These are phyloP conservation scores for Scheffersomyces titani DNA, from an alignment of 1,139 yeast species.

Conservation along the genomic window DNA sequence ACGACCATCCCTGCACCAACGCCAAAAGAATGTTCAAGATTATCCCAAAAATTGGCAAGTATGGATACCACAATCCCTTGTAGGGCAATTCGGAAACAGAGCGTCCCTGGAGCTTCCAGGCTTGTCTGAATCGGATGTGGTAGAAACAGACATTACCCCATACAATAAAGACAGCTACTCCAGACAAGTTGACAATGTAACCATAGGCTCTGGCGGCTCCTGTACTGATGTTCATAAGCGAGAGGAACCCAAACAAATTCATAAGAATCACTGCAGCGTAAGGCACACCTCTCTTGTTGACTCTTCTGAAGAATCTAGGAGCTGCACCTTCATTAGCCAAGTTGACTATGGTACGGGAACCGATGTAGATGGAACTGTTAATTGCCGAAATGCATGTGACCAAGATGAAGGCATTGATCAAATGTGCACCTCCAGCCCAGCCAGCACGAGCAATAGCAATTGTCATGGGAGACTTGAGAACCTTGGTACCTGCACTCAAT, in stretches of 20 bases:
- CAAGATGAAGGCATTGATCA: slow-evolving; percentile 52
- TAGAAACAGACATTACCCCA: slow-evolving; percentile 48
- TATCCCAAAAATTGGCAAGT: slow-evolving; percentile 52
- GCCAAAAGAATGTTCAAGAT: slow-evolving; percentile 54
- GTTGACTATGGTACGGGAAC: slow-evolving; percentile 52
- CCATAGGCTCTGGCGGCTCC: slow-evolving; percentile 56
- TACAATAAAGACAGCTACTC: slow-evolving; percentile 58
- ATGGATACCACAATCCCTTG: slow-evolving; percentile 55
- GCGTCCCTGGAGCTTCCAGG: slow-evolving; percentile 50
- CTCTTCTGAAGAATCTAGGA: slow-evolving; percentile 42
- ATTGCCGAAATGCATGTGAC: slow-evolving; percentile 56
- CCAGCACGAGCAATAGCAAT: slow-evolving; percentile 49
- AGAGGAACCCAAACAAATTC: slow-evolving; percentile 51
- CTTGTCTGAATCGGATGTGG: slow-evolving; percentile 51
- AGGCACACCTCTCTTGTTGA: slow-evolving; percentile 52
- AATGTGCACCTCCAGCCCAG: slow-evolving; percentile 50
- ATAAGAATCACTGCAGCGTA: slow-evolving; percentile 48
- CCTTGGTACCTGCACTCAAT: slow-evolving; percentile 22
- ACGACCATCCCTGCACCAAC: slow-evolving; percentile 70
- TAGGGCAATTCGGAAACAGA: slow-evolving; percentile 53
- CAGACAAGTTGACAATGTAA: slow-evolving; percentile 55
- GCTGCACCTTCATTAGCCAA: slow-evolving; percentile 53
- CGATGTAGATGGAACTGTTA: slow-evolving; percentile 54
- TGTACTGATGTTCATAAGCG: slow-evolving; percentile 50
- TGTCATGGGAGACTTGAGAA: slow-evolving; percentile 45